These are phyloP conservation scores for Aspergillus fumigatus DNA, from an alignment of 2,329 filamentous ascomycete species.

Conservation along the genomic window DNA sequence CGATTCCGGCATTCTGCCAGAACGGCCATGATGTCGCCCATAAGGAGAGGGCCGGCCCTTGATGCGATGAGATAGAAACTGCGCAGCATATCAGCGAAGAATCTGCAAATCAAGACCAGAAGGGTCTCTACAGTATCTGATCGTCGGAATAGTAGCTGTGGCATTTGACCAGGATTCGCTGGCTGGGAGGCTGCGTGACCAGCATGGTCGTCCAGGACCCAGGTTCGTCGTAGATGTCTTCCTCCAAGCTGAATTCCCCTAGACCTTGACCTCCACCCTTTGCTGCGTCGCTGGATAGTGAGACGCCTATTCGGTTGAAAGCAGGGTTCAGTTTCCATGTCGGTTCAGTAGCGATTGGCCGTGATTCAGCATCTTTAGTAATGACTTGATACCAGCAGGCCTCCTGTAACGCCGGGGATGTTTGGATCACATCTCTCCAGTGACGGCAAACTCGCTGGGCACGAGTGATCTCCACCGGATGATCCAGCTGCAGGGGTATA, in stretches of 20 bases:
- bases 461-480: not conserved
- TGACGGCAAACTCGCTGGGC: constrained; percentile 1
- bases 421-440: constrained; percentile 4
- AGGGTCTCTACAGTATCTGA: not conserved
- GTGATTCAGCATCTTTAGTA: not conserved
- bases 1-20: constrained; percentile 5
- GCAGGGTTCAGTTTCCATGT: constrained; percentile 2
- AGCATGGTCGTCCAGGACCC: constrained; percentile 5
- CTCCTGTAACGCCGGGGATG: not conserved
- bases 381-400: constrained; percentile 2
- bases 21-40: constrained; percentile 4
- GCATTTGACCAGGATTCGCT: constrained; percentile 1
- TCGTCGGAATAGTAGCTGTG: not conserved
- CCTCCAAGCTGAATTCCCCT: constrained; percentile 1
- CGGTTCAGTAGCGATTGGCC: not conserved
- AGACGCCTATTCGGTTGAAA: constrained; percentile 2
- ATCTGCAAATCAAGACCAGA: not conserved
- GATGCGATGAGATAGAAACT: constrained; percentile 2
- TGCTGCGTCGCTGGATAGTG: not conserved
- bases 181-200: constrained; percentile 5
- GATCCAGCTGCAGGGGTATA: constrained; percentile 1
- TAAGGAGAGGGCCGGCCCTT: not conserved
- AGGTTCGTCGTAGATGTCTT: constrained; percentile 1
- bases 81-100: not conserved
- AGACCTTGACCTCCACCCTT: not conserved